Percentiles rank a stretch among this genome's conserved stretches.
Conservation (phyloP, 305 asterid genomes). For the Plantago coronopus region DNA sequence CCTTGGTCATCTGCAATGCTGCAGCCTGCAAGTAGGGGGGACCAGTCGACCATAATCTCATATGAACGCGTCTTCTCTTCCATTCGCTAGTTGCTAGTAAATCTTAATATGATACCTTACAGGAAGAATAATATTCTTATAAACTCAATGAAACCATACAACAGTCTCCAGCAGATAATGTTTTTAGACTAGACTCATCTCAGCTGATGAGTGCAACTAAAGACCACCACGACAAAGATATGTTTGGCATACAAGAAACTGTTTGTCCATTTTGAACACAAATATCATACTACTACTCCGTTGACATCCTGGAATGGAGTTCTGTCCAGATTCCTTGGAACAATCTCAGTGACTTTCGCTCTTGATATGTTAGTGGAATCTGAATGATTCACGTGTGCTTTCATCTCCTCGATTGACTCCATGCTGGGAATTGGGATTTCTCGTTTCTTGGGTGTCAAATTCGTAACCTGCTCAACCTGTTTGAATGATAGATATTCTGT, state of each 20-base stretch:
- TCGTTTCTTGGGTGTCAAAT: conserved; percentile 52
- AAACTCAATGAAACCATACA: not conserved
- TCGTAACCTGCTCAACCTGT: conserved; percentile 59
- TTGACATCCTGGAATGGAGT: conserved; percentile 66
- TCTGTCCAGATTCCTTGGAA: conserved; percentile 45
- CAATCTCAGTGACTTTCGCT: conserved; percentile 28
- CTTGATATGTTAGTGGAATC: conserved; percentile 32
- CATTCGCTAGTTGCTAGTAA: not conserved
- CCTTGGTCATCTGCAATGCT: not conserved
- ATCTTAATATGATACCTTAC: no score
- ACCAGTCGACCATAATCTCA: not conserved
- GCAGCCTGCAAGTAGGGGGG: not conserved
- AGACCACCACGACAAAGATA: conserved; percentile 2
- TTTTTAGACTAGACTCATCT: conserved; percentile 19
- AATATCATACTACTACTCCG: conserved; percentile 22
- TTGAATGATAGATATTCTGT: conserved; percentile 17
- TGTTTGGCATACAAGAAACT: conserved; percentile 21
- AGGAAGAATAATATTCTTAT: no score
- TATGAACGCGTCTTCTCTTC: not conserved
- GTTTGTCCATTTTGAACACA: not conserved
- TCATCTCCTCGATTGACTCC: conserved; percentile 65
- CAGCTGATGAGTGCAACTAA: conserved; percentile 25
- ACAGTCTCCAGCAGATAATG: conserved; percentile 4
- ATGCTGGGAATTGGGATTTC: conserved; percentile 45
- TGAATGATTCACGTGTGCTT: conserved; percentile 30